These are phyloP conservation scores for Cystofilobasidium capitatum DNA, from an alignment of 768 basidiomycete species.

Conservation along the genomic window DNA sequence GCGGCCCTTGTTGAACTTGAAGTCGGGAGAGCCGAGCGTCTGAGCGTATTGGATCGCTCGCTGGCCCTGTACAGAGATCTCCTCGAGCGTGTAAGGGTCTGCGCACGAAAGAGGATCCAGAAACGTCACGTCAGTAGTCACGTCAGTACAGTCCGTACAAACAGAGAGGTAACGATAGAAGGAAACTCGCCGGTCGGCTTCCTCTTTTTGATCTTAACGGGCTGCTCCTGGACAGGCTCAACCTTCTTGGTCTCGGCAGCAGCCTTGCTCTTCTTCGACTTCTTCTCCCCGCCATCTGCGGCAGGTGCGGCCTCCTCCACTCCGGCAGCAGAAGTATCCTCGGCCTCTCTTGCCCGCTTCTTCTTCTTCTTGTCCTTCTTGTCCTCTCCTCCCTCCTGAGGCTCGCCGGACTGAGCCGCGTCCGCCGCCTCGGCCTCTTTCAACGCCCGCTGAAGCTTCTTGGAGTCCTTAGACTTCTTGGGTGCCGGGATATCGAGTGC, in stretches of 20 bases:
- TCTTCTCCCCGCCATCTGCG: background rate
- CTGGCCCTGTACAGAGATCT: background rate
- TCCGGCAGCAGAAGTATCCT: too few relatives aligned
- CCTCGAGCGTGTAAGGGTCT: conserved; percentile 3
- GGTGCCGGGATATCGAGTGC: background rate
- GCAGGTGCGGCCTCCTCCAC: too few relatives aligned
- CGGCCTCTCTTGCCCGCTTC: too few relatives aligned
- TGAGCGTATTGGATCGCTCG: conserved; percentile 8
- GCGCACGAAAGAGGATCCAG: too few relatives aligned
- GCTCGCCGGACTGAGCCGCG: background rate
- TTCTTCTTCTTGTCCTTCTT: background rate
- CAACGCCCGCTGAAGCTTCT: background rate
- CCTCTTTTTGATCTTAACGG: conserved; percentile 3
- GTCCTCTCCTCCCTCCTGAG: background rate
- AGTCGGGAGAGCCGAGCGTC: background rate
- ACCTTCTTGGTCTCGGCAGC: background rate
- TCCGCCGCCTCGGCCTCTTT: background rate
- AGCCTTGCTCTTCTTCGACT: background rate
- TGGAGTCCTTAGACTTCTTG: background rate
- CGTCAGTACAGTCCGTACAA: too few relatives aligned
- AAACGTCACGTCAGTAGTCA: too few relatives aligned
- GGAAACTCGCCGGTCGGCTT: background rate
- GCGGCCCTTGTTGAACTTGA: conserved; percentile 9
- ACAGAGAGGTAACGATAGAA: too few relatives aligned
- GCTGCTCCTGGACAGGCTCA: background rate